Evolutionary conservation across 2,329 filamentous ascomycete genomes (phyloP), one percentile per base, ranked within the genome.

Genomic region (Sclerotinia borealis): DNA sequence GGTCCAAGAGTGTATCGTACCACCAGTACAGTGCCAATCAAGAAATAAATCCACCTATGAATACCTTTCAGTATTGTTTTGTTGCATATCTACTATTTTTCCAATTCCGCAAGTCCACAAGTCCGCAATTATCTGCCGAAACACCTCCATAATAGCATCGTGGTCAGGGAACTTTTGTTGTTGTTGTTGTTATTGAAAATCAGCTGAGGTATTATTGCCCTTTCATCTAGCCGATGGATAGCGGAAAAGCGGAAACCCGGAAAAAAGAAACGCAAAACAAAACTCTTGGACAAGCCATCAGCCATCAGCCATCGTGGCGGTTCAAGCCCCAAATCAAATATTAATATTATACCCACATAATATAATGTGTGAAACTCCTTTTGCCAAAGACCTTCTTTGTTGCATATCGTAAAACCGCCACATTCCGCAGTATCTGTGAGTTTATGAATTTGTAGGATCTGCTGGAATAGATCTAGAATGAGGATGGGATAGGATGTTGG

Each of bases 401-500:
- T 58, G 54, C 54, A 45, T 3, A 6, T 58, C 39, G 39, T 45
- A 56, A 58, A 58, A 45, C 54, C 54, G 54, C 54, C 39, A 58
- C 54, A 58, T 58, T 45, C 54, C 54, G 54, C 54, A 34, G n/a
- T 15, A 25, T 45, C 11, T 5, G 17, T 34, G 10, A 22, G n/a
- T n/a, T n/a, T n/a, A n/a, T n/a, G n/a, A n/a, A n/a, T n/a, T n/a
- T n/a, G n/a, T n/a, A n/a, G 5, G n/a, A 45, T 31, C 8, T 45
- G 15, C 41, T 22, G 29, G 29, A 34, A 34, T 19, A 25, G 17
- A 34, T 58, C 29, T 19, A 22, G 19, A 29, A 45, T 25, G 6
- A 37, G 34, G 29, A 34, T n/a, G n/a, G 27, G 13, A 25, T 22
- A 19, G 39, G 34, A 17, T 11, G 54, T 45, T 45, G 39, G 27